phyloP scores from a whole-genome alignment of 352 stramenopile species.

The Phytophthora rubi region DNA sequence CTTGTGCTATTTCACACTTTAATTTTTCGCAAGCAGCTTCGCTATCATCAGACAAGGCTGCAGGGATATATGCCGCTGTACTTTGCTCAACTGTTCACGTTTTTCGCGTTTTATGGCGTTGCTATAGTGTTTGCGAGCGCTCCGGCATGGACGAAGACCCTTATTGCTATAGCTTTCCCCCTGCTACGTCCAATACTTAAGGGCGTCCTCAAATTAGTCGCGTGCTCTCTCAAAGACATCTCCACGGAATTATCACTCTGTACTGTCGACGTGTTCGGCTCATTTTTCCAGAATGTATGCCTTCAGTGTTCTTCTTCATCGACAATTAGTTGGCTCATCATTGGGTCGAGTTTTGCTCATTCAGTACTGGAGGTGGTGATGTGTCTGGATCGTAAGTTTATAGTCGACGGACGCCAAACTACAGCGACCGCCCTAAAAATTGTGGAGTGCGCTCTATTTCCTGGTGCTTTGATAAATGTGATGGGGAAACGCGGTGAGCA shows the following conservation, averaged over 20 bases:
- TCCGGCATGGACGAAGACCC: background rate
- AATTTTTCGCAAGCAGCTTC: slow-evolving; percentile 9
- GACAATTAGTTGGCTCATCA: slow-evolving; percentile 8
- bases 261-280: slow-evolving; percentile 32
- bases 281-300: slow-evolving; percentile 36
- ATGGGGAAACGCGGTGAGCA: background rate
- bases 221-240: slow-evolving; percentile 26
- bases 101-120: slow-evolving; percentile 28
- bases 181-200: slow-evolving; percentile 24
- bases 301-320: slow-evolving; percentile 25
- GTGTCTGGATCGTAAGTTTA: slow-evolving; percentile 31
- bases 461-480: background rate
- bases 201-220: slow-evolving; percentile 21
- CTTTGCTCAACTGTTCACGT: slow-evolving; percentile 16
- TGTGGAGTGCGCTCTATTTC: slow-evolving; percentile 23
- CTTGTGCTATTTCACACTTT: slow-evolving; percentile 22
- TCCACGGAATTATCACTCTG: slow-evolving; percentile 32
- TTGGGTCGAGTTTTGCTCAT: slow-evolving; percentile 20
- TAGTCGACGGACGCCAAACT: slow-evolving; percentile 17
- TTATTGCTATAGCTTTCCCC: slow-evolving; percentile 21
- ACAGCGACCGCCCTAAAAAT: slow-evolving; percentile 30
- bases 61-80: slow-evolving; percentile 23
- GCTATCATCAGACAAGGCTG: background rate
- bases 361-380: slow-evolving; percentile 15
- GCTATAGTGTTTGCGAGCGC: slow-evolving; percentile 23